phyloP scores from a whole-genome alignment of 176 grass and related monocot species.

The Carex littledalei region DNA sequence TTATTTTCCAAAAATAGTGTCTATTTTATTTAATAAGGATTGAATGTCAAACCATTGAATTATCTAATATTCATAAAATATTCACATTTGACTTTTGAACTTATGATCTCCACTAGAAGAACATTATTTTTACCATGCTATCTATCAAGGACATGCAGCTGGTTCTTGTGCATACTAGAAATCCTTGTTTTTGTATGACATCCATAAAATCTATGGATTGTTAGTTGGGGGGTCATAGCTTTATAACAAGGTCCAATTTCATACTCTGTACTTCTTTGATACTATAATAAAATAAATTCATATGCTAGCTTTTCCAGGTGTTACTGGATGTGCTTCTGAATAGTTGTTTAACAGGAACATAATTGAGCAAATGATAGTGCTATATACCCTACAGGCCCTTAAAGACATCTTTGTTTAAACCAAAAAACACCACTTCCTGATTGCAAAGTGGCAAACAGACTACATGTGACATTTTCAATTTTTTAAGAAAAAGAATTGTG shows the following conservation, averaged over 20 bases:
- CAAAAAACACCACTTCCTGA: slow-evolving; percentile 1
- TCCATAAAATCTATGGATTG: not conserved
- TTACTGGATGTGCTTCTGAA: slow-evolving; percentile 17
- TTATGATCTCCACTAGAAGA: no score
- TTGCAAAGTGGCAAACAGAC: slow-evolving; percentile 17
- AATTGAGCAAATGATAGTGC: slow-evolving; percentile 21
- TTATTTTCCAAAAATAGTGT: not conserved
- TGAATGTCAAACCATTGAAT: no score
- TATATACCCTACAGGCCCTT: not conserved
- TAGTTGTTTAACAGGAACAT: slow-evolving; percentile 8
- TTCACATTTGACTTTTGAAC: no score
- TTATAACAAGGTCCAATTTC: not conserved
- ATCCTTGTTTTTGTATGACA: not conserved
- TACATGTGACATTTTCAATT: slow-evolving; percentile 5
- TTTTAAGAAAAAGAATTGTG: not conserved
- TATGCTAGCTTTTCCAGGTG: slow-evolving; percentile 6
- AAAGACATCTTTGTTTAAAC: slow-evolving; percentile 5
- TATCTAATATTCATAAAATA: no score
- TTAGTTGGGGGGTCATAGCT: not conserved
- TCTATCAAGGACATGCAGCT: no score
- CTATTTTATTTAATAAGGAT: no score
- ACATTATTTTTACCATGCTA: no score
- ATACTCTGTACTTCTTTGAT: not conserved
- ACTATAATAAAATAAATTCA: not conserved
- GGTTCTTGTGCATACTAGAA: no score